Conservation (phyloP, 352 stramenopile species). For the Phytophthora pini region DNA sequence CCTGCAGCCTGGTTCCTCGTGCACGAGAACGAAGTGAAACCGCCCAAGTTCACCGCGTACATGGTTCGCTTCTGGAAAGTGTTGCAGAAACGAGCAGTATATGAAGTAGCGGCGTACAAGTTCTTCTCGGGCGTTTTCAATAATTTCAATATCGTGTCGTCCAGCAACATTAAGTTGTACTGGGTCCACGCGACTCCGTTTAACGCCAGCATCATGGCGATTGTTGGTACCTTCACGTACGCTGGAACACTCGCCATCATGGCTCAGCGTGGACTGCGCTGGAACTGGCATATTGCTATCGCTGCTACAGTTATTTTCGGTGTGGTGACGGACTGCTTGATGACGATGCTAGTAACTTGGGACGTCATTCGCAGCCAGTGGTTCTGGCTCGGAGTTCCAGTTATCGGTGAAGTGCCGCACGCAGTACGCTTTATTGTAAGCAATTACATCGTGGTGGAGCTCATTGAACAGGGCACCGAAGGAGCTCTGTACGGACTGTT, state of each 20-base stretch:
- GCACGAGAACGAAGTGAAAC: constrained; percentile 27
- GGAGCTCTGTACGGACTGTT: constrained; percentile 61
- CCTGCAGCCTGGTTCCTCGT: constrained; percentile 40
- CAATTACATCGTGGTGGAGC: constrained; percentile 66
- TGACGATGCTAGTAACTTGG: constrained; percentile 66
- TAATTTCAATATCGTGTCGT: constrained; percentile 66
- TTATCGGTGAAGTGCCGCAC: constrained; percentile 59
- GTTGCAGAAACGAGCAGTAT: constrained; percentile 66
- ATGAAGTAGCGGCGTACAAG: constrained; percentile 66
- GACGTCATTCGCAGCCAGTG: constrained; percentile 60
- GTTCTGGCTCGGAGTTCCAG: constrained; percentile 66
- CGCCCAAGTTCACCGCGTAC: constrained; percentile 42
- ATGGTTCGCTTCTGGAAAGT: constrained; percentile 56
- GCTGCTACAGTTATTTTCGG: constrained; percentile 47
- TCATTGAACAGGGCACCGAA: constrained; percentile 61
- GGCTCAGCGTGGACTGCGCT: constrained; percentile 51
- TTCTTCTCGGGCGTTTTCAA: constrained; percentile 72
- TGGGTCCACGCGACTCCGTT: constrained; percentile 70
- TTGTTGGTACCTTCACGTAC: constrained; percentile 58
- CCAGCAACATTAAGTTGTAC: constrained; percentile 57
- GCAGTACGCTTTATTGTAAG: constrained; percentile 62
- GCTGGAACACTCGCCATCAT: constrained; percentile 55
- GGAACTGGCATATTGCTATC: constrained; percentile 67
- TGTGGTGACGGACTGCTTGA: constrained; percentile 49
- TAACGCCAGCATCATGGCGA: constrained; percentile 60